A percentile compares a stretch with the other conserved stretches of the same genome.
Conservation (phyloP, 169 alveolate genomes). For the Babesia bovis region DNA sequence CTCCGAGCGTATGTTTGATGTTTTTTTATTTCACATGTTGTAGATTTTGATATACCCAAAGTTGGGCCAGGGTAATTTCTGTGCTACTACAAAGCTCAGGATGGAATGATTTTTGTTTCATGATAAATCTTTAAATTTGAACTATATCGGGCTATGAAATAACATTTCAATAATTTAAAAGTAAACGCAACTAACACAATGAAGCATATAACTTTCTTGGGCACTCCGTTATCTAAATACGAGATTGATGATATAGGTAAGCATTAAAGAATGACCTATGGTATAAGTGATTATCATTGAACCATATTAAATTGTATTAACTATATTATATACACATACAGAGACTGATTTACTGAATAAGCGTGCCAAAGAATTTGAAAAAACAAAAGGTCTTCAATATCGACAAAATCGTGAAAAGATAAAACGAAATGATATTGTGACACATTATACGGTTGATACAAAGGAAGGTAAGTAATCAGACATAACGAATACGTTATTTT, state of each 20-base stretch:
- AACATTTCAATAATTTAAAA: too few species aligned
- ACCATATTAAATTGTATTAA: too few species aligned
- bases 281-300: too few species aligned
- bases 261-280: too few species aligned
- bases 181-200: background rate
- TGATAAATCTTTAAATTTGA: background rate
- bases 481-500: background rate
- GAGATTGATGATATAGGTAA: conserved; percentile 64
- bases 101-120: background rate
- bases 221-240: conserved; percentile 63
- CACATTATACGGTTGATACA: conserved; percentile 58
- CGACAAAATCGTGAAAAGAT: conserved; percentile 54
- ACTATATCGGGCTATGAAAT: background rate
- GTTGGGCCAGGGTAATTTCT: conserved; percentile 87
- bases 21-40: background rate
- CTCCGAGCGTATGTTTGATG: conserved; percentile 77
- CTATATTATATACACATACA: background rate
- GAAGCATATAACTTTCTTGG: conserved; percentile 48
- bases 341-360: conserved; percentile 13
- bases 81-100: background rate
- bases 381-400: conserved; percentile 40
- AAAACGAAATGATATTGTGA: conserved; percentile 15
- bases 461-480: conserved; percentile 29
- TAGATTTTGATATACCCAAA: conserved; percentile 87
- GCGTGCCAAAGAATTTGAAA: conserved; percentile 17